These are phyloP conservation scores for Cercophora newfieldiana DNA, from an alignment of 495 filamentous ascomycete genomes.

Conservation along the genomic window DNA sequence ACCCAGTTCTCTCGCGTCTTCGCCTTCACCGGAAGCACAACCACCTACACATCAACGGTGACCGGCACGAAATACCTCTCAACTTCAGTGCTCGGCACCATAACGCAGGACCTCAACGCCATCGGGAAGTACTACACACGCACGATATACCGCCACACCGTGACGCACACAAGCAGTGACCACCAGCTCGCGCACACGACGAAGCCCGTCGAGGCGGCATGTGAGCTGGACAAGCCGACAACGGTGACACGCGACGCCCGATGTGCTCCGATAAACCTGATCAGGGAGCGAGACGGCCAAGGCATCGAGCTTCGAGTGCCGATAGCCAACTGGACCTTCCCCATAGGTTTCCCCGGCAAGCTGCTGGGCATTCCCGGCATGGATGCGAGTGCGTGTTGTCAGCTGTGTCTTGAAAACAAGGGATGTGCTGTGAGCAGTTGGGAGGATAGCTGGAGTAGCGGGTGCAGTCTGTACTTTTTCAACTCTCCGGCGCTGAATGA, in stretches of 20 bases:
- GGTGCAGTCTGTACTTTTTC: conserved; percentile 17
- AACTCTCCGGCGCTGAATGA: conserved; percentile 2
- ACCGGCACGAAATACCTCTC: conserved; percentile 14
- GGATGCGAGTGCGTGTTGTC: conserved; percentile 21
- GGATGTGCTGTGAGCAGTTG: conserved; percentile 21
- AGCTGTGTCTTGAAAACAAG: conserved; percentile 19
- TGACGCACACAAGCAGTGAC: conserved; percentile 14
- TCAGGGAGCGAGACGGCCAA: conserved; percentile 14
- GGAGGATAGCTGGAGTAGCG: conserved; percentile 10
- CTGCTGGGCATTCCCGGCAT: conserved; percentile 17
- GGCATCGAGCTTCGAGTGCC: conserved; percentile 14
- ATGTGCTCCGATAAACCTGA: conserved; percentile 19
- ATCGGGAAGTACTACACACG: conserved; percentile 3
- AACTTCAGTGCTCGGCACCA: conserved; percentile 8
- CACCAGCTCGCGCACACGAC: conserved; percentile 18
- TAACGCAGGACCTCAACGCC: background rate
- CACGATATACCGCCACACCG: conserved; percentile 13
- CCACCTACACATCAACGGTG: conserved; percentile 14
- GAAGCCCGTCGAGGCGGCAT: background rate
- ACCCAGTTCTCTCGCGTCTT: conserved; percentile 20
- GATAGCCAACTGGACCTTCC: conserved; percentile 11
- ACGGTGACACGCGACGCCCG: conserved; percentile 16
- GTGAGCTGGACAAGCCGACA: background rate
- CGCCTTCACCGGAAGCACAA: conserved; percentile 11
- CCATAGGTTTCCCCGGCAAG: conserved; percentile 12